Evolutionary conservation across 371 early-diverging fungal genomes (phyloP), one percentile per base, ranked within the genome.

Genomic region (Apophysomyces sp.): DNA sequence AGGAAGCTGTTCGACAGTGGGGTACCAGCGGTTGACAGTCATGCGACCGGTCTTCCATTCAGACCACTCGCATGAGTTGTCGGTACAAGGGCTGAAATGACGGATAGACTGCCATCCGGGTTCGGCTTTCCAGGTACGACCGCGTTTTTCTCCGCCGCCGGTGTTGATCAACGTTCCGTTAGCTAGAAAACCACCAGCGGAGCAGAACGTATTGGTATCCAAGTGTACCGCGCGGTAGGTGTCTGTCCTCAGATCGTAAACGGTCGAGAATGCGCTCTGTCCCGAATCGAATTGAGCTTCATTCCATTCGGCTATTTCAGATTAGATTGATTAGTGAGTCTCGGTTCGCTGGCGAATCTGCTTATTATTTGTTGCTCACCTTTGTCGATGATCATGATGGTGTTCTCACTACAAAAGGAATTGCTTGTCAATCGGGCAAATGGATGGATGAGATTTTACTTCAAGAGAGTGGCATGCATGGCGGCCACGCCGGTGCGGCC

Each of bases 131-230:
- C 75, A 76, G 1, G 67, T 65, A 32, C 73, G 63, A 30, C 80
- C 69, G 29, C 68, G 69, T 21, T 66, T 63, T 58, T 85, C 85
- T 9, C 77, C 86, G 18, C 87, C 87, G 18, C 85, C 87, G 1
- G 80, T 82, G 53, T 80, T 82, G 55, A 87, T 82, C 49, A 87
- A 68, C 2, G 81, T 85, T 15, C 86, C 86, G 32, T 87, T 83
- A 5, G 58, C 73, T 29, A 85, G 67, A 60, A 83, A 84, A 13
- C 84, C 83, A 52, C 87, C 87, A 6, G 80, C 85, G 3, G 86
- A 85, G 58, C 87, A 87, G 56, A 87, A 87, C 4, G 86, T 87
- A 55, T 87, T 87, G 36, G 87, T 85, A 16, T 77, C 69, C 13
- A 85, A 61, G 34, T 73, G 63, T 2, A 87, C 55, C 16, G 74